Evolutionary conservation across 345 rosid genomes (phyloP), one percentile per base, ranked within the genome.

Genomic region (Populus deltoides): DNA sequence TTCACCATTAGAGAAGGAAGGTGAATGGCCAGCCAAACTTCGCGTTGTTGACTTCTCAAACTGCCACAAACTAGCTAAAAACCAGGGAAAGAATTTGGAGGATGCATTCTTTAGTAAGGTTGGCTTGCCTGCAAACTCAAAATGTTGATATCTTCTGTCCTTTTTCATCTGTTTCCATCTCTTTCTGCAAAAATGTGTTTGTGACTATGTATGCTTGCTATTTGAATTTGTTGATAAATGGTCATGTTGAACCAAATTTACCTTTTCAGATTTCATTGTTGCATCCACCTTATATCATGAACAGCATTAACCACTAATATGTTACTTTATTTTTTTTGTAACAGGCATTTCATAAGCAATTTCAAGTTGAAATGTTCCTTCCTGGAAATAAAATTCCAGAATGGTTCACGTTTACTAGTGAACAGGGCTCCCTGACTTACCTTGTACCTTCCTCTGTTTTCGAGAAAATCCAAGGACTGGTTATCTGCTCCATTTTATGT

Each of bases 1-100:
- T 67, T n/a, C 73, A 8, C 79, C 63, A 24, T 53, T 68, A 51
- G 53, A 29, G 17, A 75, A 22, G 45, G 65, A 33, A 47, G 65
- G 33, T 41, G 65, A 66, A 9, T 43, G 65, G 27, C 53, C 27
- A 57, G 43, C 12, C 79, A 36, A 62, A 68, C 79, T 76, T 68
- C 67, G 63, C 27, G 79, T 67, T 35, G 45, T 76, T 68, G 79
- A 76, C 79, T 76, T 76, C 66, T 68, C 79, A 63, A 76, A 76
- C 73, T 76, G 79, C 73, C 79, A 76, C 7, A 68, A 76, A 68
- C 73, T 76, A 38, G 73, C 73, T 36, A 35, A 33, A 67, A 51
- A 53, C n/a, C 38, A 49, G 38, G 18, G 66, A 7, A 68, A 36
- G 16, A 12, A 35, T 68, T 16, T 68, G n/a, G 79, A 68, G 24